A percentile compares a stretch with the other conserved stretches of the same genome.
Conservation (phyloP, 2,329 filamentous ascomycete genomes). For the Ascosphaera acerosa region DNA sequence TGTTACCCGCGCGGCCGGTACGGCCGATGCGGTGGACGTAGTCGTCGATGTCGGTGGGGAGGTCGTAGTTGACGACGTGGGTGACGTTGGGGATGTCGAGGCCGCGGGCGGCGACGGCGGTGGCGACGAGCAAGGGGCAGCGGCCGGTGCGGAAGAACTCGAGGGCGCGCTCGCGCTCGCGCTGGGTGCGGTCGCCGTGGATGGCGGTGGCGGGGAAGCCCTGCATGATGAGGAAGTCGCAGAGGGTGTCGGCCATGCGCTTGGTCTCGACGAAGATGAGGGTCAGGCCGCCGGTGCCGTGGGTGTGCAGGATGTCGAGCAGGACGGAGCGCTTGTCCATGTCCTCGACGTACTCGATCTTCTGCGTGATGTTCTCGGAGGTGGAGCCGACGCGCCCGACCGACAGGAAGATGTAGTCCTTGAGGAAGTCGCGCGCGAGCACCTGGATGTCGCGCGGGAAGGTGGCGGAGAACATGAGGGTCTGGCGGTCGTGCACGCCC, state of each 20-base stretch:
- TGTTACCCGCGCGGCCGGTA: slow-evolving; percentile 77
- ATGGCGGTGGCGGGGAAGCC: slow-evolving; percentile 88
- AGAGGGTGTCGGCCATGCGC: slow-evolving; percentile 95
- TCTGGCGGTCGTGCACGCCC: slow-evolving; percentile 56
- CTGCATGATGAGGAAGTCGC: slow-evolving; percentile 96
- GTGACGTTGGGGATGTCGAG: slow-evolving; percentile 87
- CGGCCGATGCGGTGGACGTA: slow-evolving; percentile 94
- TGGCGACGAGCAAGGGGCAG: slow-evolving; percentile 90
- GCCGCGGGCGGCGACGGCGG: slow-evolving; percentile 76
- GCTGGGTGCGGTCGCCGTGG: slow-evolving; percentile 94
- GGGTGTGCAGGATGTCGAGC: slow-evolving; percentile 88
- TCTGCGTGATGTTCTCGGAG: slow-evolving; percentile 99
- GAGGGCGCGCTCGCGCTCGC: slow-evolving; percentile 89
- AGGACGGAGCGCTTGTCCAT: slow-evolving; percentile 62
- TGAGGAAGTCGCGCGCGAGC: slow-evolving; percentile 74
- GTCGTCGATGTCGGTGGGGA: slow-evolving; percentile 85
- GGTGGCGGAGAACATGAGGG: slow-evolving; percentile 98
- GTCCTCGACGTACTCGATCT: slow-evolving; percentile 54
- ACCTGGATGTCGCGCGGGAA: slow-evolving; percentile 99
- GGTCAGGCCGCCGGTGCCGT: slow-evolving; percentile 56
- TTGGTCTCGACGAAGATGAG: slow-evolving; percentile 99
- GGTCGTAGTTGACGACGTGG: slow-evolving; percentile 82
- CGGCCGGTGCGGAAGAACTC: slow-evolving; percentile 88
- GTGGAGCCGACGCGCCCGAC: slow-evolving; percentile 96
- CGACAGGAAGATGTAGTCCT: slow-evolving; percentile 97